A percentile compares a stretch with the other conserved stretches of the same genome.
These are phyloP conservation scores for Juglanconis sp. DNA, from an alignment of 2,329 filamentous ascomycete species.

Conservation along the genomic window DNA sequence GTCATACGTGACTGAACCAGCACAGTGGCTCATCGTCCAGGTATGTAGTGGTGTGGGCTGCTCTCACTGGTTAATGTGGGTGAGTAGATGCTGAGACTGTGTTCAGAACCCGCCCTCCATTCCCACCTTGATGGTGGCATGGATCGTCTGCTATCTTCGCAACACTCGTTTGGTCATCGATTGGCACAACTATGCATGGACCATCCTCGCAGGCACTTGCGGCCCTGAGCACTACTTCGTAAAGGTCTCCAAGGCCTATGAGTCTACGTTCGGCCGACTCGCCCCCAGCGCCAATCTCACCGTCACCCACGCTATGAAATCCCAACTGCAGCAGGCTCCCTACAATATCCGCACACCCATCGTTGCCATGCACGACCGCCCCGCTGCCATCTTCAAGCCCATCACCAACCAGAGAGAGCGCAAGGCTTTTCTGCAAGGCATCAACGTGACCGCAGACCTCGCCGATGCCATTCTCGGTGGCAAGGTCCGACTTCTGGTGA, in stretches of 20 bases:
- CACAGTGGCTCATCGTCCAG: slow-evolving; percentile 83
- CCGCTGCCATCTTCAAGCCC: slow-evolving; percentile 77
- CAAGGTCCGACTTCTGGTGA: slow-evolving; percentile 70
- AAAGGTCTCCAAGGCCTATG: slow-evolving; percentile 71
- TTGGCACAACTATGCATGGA: slow-evolving; percentile 99
- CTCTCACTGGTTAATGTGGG: slow-evolving; percentile 18
- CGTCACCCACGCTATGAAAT: slow-evolving; percentile 85
- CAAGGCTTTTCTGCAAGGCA: slow-evolving; percentile 56
- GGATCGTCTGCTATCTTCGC: slow-evolving; percentile 69
- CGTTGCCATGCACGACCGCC: slow-evolving; percentile 79
- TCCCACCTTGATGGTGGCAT: slow-evolving; percentile 77
- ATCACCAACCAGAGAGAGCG: slow-evolving; percentile 47
- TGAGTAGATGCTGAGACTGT: background rate
- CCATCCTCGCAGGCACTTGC: slow-evolving; percentile 69
- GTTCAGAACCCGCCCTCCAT: slow-evolving; percentile 88
- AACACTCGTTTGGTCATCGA: slow-evolving; percentile 84
- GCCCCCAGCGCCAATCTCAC: slow-evolving; percentile 74
- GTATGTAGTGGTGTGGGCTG: slow-evolving; percentile 33
- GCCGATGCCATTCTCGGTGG: slow-evolving; percentile 57
- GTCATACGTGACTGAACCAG: slow-evolving; percentile 69
- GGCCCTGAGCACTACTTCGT: slow-evolving; percentile 70
- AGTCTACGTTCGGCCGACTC: slow-evolving; percentile 64
- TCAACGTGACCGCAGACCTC: slow-evolving; percentile 62
- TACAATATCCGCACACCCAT: slow-evolving; percentile 65
- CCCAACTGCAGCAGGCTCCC: slow-evolving; percentile 60